Conservation (phyloP, 305 asterid genomes). For the Solanum chacoense region DNA sequence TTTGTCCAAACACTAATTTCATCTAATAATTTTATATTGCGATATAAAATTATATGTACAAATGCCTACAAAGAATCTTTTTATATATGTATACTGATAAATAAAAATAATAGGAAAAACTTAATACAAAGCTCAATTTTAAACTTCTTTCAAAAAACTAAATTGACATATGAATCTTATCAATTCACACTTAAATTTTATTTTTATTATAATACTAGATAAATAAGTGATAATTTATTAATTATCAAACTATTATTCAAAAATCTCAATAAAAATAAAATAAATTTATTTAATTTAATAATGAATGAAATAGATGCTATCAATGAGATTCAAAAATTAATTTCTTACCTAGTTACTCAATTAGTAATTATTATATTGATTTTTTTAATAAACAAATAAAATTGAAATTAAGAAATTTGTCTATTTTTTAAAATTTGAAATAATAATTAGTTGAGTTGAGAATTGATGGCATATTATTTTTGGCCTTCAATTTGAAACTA, state of each 20-base stretch:
- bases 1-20: no score
- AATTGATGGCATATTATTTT: not conserved
- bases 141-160: not conserved
- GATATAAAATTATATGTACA: not conserved
- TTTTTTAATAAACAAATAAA: not conserved
- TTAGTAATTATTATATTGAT: no score
- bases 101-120: no score
- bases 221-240: not conserved
- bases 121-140: not conserved
- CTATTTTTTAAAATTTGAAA: not conserved
- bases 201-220: not conserved
- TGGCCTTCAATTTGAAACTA: not conserved
- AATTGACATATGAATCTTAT: not conserved
- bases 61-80: no score
- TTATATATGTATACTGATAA: no score
- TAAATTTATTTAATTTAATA: no score
- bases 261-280: no score
- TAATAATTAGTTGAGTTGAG: not conserved
- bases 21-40: not conserved
- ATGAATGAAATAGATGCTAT: not conserved
- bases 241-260: not conserved
- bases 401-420: not conserved
- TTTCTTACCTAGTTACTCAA: not conserved
- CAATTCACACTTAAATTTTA: not conserved
- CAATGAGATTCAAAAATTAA: not conserved